These are phyloP conservation scores for Candida dendrica DNA, from an alignment of 805 yeast genomes.

Conservation along the genomic window DNA sequence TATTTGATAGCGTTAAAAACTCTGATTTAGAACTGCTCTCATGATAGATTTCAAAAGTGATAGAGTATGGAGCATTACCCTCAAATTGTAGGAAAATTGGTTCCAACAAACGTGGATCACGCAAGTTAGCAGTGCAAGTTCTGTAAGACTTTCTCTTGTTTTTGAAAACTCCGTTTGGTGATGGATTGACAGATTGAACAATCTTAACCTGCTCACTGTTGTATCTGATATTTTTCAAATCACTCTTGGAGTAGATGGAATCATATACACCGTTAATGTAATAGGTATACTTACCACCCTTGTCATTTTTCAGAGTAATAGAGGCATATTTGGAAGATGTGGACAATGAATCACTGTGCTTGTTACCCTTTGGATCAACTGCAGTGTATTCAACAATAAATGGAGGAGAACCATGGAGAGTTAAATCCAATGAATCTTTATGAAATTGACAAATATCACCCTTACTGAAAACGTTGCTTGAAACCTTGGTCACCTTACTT, in stretches of 20 bases:
- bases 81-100: conserved; percentile 48
- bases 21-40: conserved; percentile 51
- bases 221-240: conserved; percentile 23
- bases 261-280: conserved; percentile 60
- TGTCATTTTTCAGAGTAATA: conserved; percentile 34
- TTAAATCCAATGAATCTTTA: conserved; percentile 42
- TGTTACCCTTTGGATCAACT: conserved; percentile 46
- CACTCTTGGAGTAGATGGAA: conserved; percentile 43
- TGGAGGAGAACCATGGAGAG: conserved; percentile 54
- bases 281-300: conserved; percentile 57
- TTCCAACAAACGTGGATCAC: conserved; percentile 28
- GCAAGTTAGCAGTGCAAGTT: conserved; percentile 37
- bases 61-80: conserved; percentile 57
- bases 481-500: conserved; percentile 16
- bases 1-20: conserved; percentile 34
- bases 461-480: conserved; percentile 23
- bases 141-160: conserved; percentile 40
- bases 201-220: conserved; percentile 29
- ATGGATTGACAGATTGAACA: conserved; percentile 45
- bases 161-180: conserved; percentile 55
- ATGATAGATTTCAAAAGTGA: conserved; percentile 52
- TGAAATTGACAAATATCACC: conserved; percentile 40
- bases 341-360: conserved; percentile 31
- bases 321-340: conserved; percentile 47
- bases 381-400: conserved; percentile 66